Base-by-base conservation (phyloP, 2,329 filamentous ascomycete species). In the Xylariales sp. region DNA sequence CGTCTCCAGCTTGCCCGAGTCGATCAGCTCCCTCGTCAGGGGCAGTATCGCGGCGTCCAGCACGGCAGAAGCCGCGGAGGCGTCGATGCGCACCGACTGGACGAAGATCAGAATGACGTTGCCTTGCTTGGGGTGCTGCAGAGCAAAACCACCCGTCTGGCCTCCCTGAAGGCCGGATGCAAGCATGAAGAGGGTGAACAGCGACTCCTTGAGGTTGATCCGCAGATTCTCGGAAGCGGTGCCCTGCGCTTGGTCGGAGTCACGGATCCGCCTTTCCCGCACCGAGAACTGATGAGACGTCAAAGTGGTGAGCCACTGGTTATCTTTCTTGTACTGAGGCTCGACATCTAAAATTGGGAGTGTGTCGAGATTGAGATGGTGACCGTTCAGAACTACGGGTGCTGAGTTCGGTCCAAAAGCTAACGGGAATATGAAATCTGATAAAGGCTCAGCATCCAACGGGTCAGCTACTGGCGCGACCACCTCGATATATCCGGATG, bases 1-100 rank as follows among this genome's bases (percentile, higher is more conserved):
- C 1, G 52, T 43, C 14, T 62, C 53, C 13, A 72, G 44, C 30
- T 53, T 46, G 1, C 46, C 45, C 1, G 53, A 58, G 10, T 46
- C 28, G 6, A 70, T 40, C 4, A 66, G 42, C 1, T 57, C 45
- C 5, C 40, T 38, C 0, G 69, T 71, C 6, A 72, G 44, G 0
- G 70, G 66, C 2, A 76, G 52, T 4, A 67, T 61, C 0, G 69
- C 71, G 1, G 67, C 69, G 42, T 75, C 72, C 4, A 69, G 56
- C 2, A 70, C 63, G 6, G 69, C 56, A 2, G 61, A 65, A 2
- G 55, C 62, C 14, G 61, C 55, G 10, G 67, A 58, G 1, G 53
- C 60, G 40, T 75, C 69, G 6, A 75, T 52, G 2, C 67, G 59
- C 18, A 74, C 43, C 2, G 66, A 62, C 4, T 63, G 67, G 7